phyloP scores from a whole-genome alignment of 768 basidiomycete genomes.

The Cystofilobasidium bisporidii region DNA sequence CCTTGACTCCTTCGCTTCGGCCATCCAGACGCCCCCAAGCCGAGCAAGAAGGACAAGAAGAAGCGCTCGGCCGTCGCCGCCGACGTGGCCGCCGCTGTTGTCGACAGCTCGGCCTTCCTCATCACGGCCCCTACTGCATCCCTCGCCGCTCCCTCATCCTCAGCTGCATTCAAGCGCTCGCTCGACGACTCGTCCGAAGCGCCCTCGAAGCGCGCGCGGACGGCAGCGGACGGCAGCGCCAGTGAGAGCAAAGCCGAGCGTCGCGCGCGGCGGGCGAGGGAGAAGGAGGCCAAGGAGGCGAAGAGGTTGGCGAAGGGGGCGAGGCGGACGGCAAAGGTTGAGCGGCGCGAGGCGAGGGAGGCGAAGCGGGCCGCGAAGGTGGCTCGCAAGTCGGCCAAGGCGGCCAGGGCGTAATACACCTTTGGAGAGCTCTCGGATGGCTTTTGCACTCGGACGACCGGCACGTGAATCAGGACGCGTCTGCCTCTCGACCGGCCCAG shows the following conservation, averaged over 20 bases:
- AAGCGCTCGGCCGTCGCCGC: not conserved
- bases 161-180: no score
- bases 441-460: no score
- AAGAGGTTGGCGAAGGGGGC: constrained; percentile 9
- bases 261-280: not conserved
- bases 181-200: no score
- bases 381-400: no score
- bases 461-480: no score
- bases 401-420: no score
- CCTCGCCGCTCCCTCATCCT: no score
- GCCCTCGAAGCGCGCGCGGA: no score
- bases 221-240: not conserved
- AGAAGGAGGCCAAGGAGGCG: not conserved
- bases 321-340: not conserved
- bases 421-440: no score
- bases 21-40: no score
- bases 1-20: no score
- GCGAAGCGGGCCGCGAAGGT: constrained; percentile 14
- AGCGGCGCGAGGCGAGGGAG: constrained; percentile 2
- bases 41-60: not conserved
- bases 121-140: not conserved
- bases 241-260: not conserved
- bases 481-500: no score
- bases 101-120: not conserved
- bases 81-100: not conserved